Conservation (phyloP, 2,329 filamentous ascomycete species). For the Fusarium sulawesiense region DNA sequence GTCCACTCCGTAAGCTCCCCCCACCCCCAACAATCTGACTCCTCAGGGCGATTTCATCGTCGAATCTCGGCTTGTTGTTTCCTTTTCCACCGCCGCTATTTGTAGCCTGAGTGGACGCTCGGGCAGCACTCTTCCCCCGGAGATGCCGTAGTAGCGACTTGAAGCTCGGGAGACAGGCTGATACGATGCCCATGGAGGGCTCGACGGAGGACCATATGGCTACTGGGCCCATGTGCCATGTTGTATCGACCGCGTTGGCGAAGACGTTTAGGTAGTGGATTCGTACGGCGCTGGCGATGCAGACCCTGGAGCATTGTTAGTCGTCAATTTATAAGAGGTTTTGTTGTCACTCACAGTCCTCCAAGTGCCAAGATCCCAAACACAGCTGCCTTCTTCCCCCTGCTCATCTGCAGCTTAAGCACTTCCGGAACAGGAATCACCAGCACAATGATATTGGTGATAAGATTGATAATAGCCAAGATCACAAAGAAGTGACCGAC, state of each 20-base stretch:
- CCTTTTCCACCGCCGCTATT: not conserved
- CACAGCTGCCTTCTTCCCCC: constrained; percentile 16
- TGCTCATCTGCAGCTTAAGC: constrained; percentile 13
- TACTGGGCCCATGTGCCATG: constrained; percentile 20
- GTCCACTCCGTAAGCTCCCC: constrained; percentile 8
- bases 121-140: not conserved
- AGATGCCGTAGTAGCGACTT: constrained; percentile 7
- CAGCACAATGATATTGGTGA: constrained; percentile 6
- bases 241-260: not conserved
- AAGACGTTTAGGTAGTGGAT: constrained; percentile 6
- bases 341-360: not conserved
- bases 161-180: constrained; percentile 20
- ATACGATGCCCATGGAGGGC: constrained; percentile 19
- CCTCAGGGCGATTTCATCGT: constrained; percentile 19
- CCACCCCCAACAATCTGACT: constrained; percentile 8
- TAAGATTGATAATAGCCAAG: constrained; percentile 4
- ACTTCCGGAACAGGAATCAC: constrained; percentile 20
- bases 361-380: constrained; percentile 17
- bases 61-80: not conserved
- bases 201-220: constrained; percentile 25
- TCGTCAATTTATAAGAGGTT: accelerated
- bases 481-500: constrained; percentile 12
- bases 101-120: not conserved
- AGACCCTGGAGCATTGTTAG: not conserved
- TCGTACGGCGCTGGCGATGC: constrained; percentile 16